A percentile compares a stretch with the other conserved stretches of the same genome.
Conservation (phyloP, 306 rosid genomes). For the Fragaria ananassa region DNA sequence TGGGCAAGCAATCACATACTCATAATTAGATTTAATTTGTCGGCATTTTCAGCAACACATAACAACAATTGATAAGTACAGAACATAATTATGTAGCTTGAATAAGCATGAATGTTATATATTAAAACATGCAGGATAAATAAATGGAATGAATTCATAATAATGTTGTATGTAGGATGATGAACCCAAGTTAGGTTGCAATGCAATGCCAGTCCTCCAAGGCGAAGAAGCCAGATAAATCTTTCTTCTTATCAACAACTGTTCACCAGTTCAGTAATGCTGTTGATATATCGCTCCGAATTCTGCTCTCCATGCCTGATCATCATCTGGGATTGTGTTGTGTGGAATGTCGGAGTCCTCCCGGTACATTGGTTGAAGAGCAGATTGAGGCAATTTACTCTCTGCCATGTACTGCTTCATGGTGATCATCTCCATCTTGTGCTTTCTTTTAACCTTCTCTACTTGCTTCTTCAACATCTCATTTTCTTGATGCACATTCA, state of each 20-base stretch:
- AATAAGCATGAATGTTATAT: not conserved
- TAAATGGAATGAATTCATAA: not conserved
- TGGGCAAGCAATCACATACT: too few relatives aligned
- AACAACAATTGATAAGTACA: not conserved
- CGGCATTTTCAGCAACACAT: not conserved
- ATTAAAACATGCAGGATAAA: not conserved
- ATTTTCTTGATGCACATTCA: slow-evolving; percentile 58
- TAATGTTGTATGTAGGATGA: not conserved
- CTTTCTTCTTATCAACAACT: not conserved
- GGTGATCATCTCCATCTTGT: slow-evolving; percentile 91
- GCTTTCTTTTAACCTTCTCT: slow-evolving; percentile 82
- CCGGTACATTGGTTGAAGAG: slow-evolving; percentile 54
- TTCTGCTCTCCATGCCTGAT: slow-evolving; percentile 93
- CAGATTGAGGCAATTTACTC: slow-evolving; percentile 85
- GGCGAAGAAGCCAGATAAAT: not conserved
- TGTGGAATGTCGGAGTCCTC: slow-evolving; percentile 48
- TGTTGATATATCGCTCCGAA: slow-evolving; percentile 96
- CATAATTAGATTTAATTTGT: too few relatives aligned
- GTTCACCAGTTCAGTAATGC: slow-evolving; percentile 45
- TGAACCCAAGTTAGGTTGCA: slow-evolving; percentile 21
- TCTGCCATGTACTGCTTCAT: slow-evolving; percentile 91
- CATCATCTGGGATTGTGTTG: slow-evolving; percentile 52
- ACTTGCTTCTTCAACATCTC: slow-evolving; percentile 76
- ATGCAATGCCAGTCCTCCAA: not conserved
- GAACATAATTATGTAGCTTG: not conserved